These are phyloP conservation scores for Citrus australasica DNA, from an alignment of 345 rosid genomes.

Conservation along the genomic window DNA sequence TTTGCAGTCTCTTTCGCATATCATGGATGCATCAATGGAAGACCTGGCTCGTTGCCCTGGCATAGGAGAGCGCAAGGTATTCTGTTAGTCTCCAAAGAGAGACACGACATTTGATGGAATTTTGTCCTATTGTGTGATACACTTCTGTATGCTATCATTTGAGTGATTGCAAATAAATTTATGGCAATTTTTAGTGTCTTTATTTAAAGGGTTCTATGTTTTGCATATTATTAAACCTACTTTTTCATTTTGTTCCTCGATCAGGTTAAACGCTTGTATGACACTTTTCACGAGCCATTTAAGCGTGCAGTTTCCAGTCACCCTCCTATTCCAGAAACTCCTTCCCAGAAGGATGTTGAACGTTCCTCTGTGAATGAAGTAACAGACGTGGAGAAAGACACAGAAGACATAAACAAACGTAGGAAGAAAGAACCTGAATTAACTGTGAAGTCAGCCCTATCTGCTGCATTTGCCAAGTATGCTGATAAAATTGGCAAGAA, in stretches of 20 bases:
- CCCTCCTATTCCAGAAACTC: constrained; percentile 43
- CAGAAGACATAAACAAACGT: constrained; percentile 43
- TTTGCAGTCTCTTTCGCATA: constrained; percentile 73
- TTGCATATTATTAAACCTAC: neutral
- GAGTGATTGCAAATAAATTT: neutral
- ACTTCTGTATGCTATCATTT: neutral
- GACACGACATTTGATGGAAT: neutral
- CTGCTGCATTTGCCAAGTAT: constrained; percentile 70
- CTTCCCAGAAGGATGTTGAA: constrained; percentile 30
- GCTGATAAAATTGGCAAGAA: constrained; percentile 38
- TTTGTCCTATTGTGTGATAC: neutral
- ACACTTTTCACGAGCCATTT: constrained; percentile 93
- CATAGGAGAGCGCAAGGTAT: constrained; percentile 52
- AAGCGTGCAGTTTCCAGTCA: constrained; percentile 57
- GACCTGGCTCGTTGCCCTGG: too few species aligned
- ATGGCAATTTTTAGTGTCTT: neutral
- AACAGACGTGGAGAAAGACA: constrained; percentile 28
- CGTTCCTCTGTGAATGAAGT: constrained; percentile 34
- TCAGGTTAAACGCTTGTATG: constrained; percentile 84
- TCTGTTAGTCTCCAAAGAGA: neutral
- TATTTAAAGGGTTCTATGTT: too few species aligned
- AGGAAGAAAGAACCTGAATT: constrained; percentile 57
- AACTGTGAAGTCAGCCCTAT: constrained; percentile 65
- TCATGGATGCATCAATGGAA: constrained; percentile 95
- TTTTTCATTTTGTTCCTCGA: constrained; percentile 12